A percentile compares a stretch with the other conserved stretches of the same genome.
Conservation (phyloP, 768 basidiomycete species). For the Mycena amicta region DNA sequence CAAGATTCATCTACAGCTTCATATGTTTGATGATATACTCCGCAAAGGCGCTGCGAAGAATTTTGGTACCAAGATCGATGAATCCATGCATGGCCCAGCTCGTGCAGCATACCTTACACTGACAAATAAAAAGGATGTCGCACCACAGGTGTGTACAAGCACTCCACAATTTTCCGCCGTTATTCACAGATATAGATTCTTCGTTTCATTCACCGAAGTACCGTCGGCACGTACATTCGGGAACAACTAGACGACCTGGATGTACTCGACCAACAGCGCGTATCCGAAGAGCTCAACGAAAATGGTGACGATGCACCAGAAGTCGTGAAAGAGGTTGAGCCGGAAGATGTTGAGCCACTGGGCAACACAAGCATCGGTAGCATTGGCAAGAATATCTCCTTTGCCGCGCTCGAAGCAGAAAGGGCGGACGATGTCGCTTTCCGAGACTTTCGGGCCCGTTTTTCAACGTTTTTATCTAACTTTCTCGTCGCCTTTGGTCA, state of each 20-base stretch:
- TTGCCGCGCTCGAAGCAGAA: background rate
- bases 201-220: background rate
- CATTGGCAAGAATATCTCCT: background rate
- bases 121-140: constrained; percentile 38
- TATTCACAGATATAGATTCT: background rate
- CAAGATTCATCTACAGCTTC: constrained; percentile 35
- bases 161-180: background rate
- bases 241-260: background rate
- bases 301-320: too few species aligned
- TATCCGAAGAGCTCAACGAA: background rate
- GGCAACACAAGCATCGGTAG: background rate
- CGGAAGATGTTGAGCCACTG: background rate
- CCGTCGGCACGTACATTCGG: background rate
- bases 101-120: constrained; percentile 29
- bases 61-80: constrained; percentile 36
- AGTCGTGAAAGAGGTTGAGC: background rate
- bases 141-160: constrained; percentile 26
- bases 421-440: background rate
- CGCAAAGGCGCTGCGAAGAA: constrained; percentile 32
- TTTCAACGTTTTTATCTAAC: background rate
- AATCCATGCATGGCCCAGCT: constrained; percentile 35
- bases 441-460: background rate
- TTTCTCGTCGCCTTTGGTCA: background rate
- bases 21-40: constrained; percentile 32
- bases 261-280: background rate